These are phyloP conservation scores for Aspergillus carbonarius DNA, from an alignment of 2,329 filamentous ascomycete genomes.

Conservation along the genomic window DNA sequence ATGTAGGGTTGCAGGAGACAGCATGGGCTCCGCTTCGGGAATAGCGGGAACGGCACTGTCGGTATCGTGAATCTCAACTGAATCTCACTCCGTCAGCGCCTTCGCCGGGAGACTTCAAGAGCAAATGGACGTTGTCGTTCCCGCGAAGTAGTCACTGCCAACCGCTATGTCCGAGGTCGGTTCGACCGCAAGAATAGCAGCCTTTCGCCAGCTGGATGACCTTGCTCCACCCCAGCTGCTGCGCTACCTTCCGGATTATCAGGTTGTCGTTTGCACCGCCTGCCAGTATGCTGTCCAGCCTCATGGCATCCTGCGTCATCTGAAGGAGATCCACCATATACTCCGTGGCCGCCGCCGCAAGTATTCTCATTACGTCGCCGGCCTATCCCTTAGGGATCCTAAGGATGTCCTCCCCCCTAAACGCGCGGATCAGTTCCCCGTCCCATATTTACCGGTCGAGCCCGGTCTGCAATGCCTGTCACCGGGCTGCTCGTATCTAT, in stretches of 20 bases:
- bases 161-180: neutral
- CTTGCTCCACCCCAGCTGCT: conserved; percentile 13
- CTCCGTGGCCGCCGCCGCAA: conserved; percentile 11
- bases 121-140: neutral
- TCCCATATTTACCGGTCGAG: conserved; percentile 25
- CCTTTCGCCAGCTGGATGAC: neutral
- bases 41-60: conserved; percentile 9
- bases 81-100: neutral
- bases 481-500: conserved; percentile 26
- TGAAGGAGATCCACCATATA: conserved; percentile 32
- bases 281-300: conserved; percentile 31
- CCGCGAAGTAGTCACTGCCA: neutral
- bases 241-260: conserved; percentile 16
- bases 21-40: neutral
- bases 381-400: conserved; percentile 18
- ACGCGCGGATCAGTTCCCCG: conserved; percentile 23
- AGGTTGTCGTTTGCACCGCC: conserved; percentile 21
- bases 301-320: conserved; percentile 25
- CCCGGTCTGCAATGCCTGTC: conserved; percentile 20
- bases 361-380: conserved; percentile 11
- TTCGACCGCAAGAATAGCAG: neutral
- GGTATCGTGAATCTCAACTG: neutral
- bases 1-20: neutral
- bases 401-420: conserved; percentile 19
- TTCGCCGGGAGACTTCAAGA: neutral